phyloP scores from a whole-genome alignment of 441 rosid genomes.

The Croton laevigatus region DNA sequence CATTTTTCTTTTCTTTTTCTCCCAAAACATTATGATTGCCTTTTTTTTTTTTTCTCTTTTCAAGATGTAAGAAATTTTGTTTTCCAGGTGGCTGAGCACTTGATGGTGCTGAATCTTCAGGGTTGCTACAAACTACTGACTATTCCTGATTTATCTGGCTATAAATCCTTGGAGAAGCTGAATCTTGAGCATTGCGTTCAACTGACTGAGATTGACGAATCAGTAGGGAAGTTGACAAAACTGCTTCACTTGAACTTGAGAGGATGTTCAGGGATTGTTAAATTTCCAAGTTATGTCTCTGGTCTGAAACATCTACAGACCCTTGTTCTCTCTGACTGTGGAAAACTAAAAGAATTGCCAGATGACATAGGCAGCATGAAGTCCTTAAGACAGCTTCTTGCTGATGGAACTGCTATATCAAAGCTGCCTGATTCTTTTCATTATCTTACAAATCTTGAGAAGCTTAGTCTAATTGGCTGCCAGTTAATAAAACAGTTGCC shows the following conservation, averaged over 20 bases:
- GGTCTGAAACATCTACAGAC: constrained; percentile 30
- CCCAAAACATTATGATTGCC: background rate
- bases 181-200: constrained; percentile 24
- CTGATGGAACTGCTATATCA: constrained; percentile 44
- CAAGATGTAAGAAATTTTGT: background rate
- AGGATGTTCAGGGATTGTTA: constrained; percentile 19
- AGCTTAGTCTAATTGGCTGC: constrained; percentile 43
- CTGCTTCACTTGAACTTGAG: constrained; percentile 28
- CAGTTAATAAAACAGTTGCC: constrained; percentile 39
- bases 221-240: constrained; percentile 27
- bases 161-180: constrained; percentile 28
- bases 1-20: no score
- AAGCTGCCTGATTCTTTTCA: constrained; percentile 44
- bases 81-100: constrained; percentile 13
- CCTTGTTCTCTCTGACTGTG: constrained; percentile 30
- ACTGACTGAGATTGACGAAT: constrained; percentile 25
- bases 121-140: constrained; percentile 18
- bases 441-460: constrained; percentile 41
- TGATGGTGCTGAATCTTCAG: constrained; percentile 29
- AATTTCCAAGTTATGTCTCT: constrained; percentile 35
- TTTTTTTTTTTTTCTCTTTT: no score
- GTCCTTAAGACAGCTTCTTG: constrained; percentile 43
- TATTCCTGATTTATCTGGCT: constrained; percentile 49
- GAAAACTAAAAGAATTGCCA: constrained; percentile 24
- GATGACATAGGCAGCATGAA: constrained; percentile 28